A percentile compares a stretch with the other conserved stretches of the same genome.
Conservation (phyloP, 345 rosid species). For the Gossypioides kirkii region DNA sequence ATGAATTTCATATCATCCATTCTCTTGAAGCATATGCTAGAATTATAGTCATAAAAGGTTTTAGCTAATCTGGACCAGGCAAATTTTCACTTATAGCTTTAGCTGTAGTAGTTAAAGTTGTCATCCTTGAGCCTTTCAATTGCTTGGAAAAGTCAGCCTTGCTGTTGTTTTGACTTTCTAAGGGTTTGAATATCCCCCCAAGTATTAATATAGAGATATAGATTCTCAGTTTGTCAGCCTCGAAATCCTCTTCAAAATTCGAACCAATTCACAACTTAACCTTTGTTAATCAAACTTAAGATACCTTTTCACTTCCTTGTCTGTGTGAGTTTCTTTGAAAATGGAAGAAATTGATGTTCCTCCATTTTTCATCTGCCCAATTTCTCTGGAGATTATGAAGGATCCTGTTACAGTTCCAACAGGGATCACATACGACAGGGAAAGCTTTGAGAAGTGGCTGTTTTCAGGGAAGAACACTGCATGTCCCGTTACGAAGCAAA, state of each 20-base stretch:
- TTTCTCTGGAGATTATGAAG: conserved; percentile 67
- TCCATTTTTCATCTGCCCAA: conserved; percentile 57
- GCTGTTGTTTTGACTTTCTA: background rate
- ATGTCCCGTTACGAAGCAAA: conserved; percentile 75
- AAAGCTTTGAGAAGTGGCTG: conserved; percentile 65
- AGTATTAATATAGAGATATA: conserved; percentile 19
- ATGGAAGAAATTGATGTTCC: conserved; percentile 76
- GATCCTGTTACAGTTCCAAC: conserved; percentile 63
- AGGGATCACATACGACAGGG: conserved; percentile 69
- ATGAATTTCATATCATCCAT: no score
- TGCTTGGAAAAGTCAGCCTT: background rate
- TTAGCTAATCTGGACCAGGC: background rate
- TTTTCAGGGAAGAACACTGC: conserved; percentile 41
- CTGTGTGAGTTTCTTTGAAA: background rate
- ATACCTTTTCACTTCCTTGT: background rate
- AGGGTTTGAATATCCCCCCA: conserved; percentile 14
- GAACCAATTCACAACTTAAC: conserved; percentile 29
- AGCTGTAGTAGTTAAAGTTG: conserved; percentile 3
- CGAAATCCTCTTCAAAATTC: background rate
- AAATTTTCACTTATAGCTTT: background rate
- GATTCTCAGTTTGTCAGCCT: background rate
- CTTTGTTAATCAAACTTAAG: background rate
- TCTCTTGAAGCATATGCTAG: background rate
- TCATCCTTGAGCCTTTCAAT: conserved; percentile 10
- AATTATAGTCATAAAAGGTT: background rate